Conservation (phyloP, 2,329 filamentous ascomycete genomes). For the Xylariaceae sp. region DNA sequence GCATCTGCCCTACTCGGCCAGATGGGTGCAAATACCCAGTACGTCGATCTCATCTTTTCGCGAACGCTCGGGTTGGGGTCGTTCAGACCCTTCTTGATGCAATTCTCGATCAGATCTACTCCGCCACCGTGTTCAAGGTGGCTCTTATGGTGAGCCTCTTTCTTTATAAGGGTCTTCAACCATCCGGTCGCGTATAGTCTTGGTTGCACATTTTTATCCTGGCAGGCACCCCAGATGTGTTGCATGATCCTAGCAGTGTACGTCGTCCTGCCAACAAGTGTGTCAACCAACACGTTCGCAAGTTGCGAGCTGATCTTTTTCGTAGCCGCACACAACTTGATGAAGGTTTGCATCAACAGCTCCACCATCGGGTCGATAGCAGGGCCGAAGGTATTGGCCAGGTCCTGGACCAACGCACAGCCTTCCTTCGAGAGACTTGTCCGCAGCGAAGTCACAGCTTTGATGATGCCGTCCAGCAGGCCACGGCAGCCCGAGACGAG, state of each 20-base stretch:
- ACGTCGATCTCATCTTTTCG: slow-evolving; percentile 78
- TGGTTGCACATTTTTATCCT: slow-evolving; percentile 91
- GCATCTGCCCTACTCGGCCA: slow-evolving; percentile 74
- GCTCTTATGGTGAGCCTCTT: slow-evolving; percentile 71
- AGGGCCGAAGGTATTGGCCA: slow-evolving; percentile 69
- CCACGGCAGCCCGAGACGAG: slow-evolving; percentile 68
- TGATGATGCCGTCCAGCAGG: slow-evolving; percentile 82
- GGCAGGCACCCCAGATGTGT: slow-evolving; percentile 73
- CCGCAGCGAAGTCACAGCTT: slow-evolving; percentile 73
- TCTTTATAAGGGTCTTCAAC: slow-evolving; percentile 76
- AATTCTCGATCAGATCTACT: slow-evolving; percentile 78
- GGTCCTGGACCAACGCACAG: slow-evolving; percentile 77
- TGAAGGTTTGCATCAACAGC: slow-evolving; percentile 78
- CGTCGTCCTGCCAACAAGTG: slow-evolving; percentile 70
- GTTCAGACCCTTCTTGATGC: slow-evolving; percentile 78
- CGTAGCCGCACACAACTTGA: slow-evolving; percentile 83
- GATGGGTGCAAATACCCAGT: slow-evolving; percentile 73
- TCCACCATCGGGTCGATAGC: slow-evolving; percentile 85
- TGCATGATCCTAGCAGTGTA: slow-evolving; percentile 79
- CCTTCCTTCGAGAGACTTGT: slow-evolving; percentile 88
- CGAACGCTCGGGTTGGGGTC: slow-evolving; percentile 89
- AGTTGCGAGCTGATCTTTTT: slow-evolving; percentile 90
- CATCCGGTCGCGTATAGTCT: slow-evolving; percentile 74
- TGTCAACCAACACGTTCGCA: slow-evolving; percentile 75
- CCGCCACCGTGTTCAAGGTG: slow-evolving; percentile 82